These are phyloP conservation scores for Ophiocordyceps camponoti-saundersi DNA, from an alignment of 2,329 filamentous ascomycete species.

Conservation along the genomic window DNA sequence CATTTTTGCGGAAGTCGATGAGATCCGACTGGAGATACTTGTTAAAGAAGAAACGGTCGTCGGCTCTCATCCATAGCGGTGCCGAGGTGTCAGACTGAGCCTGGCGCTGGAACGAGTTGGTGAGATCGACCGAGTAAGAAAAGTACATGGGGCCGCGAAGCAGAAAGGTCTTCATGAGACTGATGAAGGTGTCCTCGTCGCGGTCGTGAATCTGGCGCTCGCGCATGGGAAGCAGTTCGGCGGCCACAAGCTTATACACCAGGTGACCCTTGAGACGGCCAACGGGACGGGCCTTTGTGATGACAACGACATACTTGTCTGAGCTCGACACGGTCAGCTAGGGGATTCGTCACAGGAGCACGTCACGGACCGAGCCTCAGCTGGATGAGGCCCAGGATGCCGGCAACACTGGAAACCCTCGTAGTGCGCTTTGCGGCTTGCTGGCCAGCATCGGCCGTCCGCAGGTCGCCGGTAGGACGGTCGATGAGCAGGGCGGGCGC, in stretches of 20 bases:
- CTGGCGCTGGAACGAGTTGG: constrained; percentile 92
- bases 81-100: constrained; percentile 52
- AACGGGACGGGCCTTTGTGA: constrained; percentile 84
- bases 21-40: constrained; percentile 79
- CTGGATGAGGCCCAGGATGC: constrained; percentile 87
- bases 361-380: constrained; percentile 66
- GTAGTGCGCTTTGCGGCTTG: constrained; percentile 54
- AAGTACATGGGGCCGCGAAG: constrained; percentile 89
- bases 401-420: constrained; percentile 78
- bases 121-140: constrained; percentile 92
- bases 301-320: constrained; percentile 94
- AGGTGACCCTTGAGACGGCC: constrained; percentile 88
- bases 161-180: constrained; percentile 65
- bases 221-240: constrained; percentile 85
- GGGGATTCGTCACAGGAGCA: neutral
- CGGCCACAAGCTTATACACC: constrained; percentile 82
- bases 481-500: constrained; percentile 80
- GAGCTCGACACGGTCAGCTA: constrained; percentile 1
- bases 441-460: constrained; percentile 64
- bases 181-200: constrained; percentile 85
- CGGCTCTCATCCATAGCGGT: constrained; percentile 80
- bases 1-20: constrained; percentile 64
- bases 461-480: constrained; percentile 77
- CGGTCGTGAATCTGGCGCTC: constrained; percentile 81
- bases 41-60: constrained; percentile 99